phyloP scores from a whole-genome alignment of 306 rosid genomes.

The Vicia villosa region DNA sequence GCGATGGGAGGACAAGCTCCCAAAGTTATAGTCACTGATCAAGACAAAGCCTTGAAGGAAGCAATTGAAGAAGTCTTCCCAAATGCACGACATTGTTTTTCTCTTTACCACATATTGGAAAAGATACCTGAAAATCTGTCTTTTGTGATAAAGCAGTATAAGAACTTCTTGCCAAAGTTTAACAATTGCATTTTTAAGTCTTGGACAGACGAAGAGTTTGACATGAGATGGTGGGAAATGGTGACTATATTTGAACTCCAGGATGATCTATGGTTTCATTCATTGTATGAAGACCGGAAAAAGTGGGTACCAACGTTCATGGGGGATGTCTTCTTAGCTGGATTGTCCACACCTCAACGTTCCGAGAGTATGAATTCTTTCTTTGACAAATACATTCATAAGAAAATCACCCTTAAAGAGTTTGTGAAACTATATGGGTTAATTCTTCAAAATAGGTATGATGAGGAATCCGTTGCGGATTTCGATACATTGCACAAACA shows the following conservation, averaged over 20 bases:
- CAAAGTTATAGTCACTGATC: conserved; percentile 78
- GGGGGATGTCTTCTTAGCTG: conserved; percentile 80
- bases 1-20: conserved; percentile 89
- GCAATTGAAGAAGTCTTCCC: conserved; percentile 87
- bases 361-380: conserved; percentile 84
- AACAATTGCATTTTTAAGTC: conserved; percentile 81
- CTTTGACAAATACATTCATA: conserved; percentile 90
- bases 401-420: conserved; percentile 84
- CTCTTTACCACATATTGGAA: conserved; percentile 79
- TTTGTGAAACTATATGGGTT: conserved; percentile 79
- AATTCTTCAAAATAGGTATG: conserved; percentile 81
- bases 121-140: conserved; percentile 80
- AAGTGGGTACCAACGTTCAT: conserved; percentile 83
- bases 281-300: conserved; percentile 75
- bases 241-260: conserved; percentile 81
- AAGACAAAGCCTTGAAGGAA: conserved; percentile 69
- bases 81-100: conserved; percentile 70
- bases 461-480: conserved; percentile 90
- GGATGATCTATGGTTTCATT: conserved; percentile 68
- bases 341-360: conserved; percentile 79
- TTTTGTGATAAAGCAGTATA: conserved; percentile 62
- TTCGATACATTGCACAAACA: conserved; percentile 93
- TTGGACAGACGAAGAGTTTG: conserved; percentile 85
- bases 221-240: conserved; percentile 91
- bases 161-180: conserved; percentile 67